These are phyloP conservation scores for Entomortierella lignicola DNA, from an alignment of 192 early-diverging fungal genomes.

Conservation along the genomic window DNA sequence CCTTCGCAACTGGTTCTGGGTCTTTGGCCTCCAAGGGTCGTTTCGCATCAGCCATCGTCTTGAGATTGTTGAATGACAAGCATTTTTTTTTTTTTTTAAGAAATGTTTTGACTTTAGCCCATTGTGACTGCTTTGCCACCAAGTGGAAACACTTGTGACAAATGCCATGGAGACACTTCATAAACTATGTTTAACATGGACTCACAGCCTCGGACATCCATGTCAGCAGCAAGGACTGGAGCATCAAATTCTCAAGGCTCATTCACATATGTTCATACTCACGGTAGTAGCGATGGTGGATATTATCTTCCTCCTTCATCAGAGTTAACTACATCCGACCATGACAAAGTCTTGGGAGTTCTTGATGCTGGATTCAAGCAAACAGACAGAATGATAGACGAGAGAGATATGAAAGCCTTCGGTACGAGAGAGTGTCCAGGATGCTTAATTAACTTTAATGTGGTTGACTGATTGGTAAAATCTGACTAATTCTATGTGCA, in stretches of 20 bases:
- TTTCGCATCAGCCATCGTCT: slow-evolving; percentile 39
- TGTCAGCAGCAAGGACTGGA: neutral
- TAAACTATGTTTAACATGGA: neutral
- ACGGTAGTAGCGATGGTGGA: slow-evolving; percentile 6
- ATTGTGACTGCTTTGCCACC: slow-evolving; percentile 32
- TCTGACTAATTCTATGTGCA: too few relatives aligned
- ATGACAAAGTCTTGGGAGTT: slow-evolving; percentile 44
- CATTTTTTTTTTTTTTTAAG: too few relatives aligned
- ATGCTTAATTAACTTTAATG: too few relatives aligned
- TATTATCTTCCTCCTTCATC: slow-evolving; percentile 50
- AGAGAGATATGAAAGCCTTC: slow-evolving; percentile 51
- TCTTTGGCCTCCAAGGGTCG: slow-evolving; percentile 31
- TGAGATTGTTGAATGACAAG: neutral
- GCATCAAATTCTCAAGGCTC: slow-evolving; percentile 20
- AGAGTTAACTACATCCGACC: slow-evolving; percentile 43
- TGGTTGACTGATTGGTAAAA: too few relatives aligned
- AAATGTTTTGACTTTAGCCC: neutral
- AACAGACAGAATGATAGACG: slow-evolving; percentile 38
- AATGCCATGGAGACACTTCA: neutral
- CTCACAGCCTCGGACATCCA: slow-evolving; percentile 6
- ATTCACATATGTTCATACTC: slow-evolving; percentile 4
- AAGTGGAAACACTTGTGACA: slow-evolving; percentile 2
- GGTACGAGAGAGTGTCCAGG: slow-evolving; percentile 11
- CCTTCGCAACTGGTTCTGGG: slow-evolving; percentile 28
- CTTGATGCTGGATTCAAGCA: slow-evolving; percentile 35